A percentile compares a stretch with the other conserved stretches of the same genome.
Conservation (phyloP, 805 yeast species). For the Metschnikowia dekortorum region DNA sequence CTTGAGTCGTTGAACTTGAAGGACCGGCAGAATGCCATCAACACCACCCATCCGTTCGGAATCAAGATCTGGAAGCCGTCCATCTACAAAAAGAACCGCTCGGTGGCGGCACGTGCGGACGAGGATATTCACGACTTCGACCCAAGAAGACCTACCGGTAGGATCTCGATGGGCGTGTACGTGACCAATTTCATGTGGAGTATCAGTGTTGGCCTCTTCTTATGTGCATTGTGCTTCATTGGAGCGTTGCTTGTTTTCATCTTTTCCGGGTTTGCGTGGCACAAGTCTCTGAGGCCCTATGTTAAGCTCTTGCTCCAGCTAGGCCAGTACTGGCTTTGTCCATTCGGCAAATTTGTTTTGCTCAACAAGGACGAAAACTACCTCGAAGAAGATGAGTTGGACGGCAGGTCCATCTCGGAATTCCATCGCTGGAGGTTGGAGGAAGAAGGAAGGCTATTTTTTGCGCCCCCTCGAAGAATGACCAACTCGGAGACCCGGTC, state of each 20-base stretch:
- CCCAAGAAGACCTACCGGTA: conserved; percentile 40
- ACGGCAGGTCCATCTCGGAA: conserved; percentile 80
- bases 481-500: conserved; percentile 35
- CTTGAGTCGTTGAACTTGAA: conserved; percentile 81
- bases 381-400: conserved; percentile 79
- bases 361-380: conserved; percentile 76
- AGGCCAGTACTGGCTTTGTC: conserved; percentile 70
- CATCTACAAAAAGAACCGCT: conserved; percentile 83
- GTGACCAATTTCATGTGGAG: conserved; percentile 74
- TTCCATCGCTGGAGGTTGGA: conserved; percentile 83
- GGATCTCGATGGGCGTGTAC: conserved; percentile 57
- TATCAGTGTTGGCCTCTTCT: conserved; percentile 61
- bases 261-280: conserved; percentile 36
- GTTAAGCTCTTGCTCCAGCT: conserved; percentile 55
- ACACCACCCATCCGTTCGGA: conserved; percentile 96
- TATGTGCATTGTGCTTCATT: conserved; percentile 49
- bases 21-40: conserved; percentile 94
- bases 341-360: conserved; percentile 88
- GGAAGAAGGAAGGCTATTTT: conserved; percentile 74
- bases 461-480: conserved; percentile 57
- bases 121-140: conserved; percentile 85
- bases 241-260: conserved; percentile 46
- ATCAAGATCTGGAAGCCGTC: conserved; percentile 99
- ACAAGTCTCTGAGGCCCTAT: conserved; percentile 56
- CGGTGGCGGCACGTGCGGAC: conserved; percentile 87